Evolutionary conservation across 148 eudicot species (phyloP).

Genomic region (Suaeda aralocaspica): DNA sequence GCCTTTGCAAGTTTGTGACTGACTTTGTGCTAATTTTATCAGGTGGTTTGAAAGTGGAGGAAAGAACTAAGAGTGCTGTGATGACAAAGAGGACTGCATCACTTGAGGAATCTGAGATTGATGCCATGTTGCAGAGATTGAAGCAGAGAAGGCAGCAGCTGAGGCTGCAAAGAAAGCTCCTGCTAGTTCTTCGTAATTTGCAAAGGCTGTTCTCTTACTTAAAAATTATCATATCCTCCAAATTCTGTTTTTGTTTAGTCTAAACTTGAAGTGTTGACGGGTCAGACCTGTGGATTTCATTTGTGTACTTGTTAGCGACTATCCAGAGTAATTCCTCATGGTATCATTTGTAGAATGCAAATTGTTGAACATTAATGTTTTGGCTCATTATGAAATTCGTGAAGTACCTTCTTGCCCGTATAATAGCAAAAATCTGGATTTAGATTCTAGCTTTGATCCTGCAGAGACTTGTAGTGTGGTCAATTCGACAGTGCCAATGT

Average conservation of each 20-base stretch:
- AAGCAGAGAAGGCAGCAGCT: constrained; percentile 92
- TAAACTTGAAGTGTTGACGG: constrained; percentile 1
- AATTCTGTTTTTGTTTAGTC: constrained; percentile 1
- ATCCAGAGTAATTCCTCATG: not conserved
- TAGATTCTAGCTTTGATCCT: not conserved
- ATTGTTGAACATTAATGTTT: not conserved
- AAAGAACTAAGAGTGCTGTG: constrained; percentile 90
- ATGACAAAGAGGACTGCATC: constrained; percentile 89
- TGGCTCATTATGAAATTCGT: not conserved
- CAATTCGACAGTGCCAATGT: not conserved
- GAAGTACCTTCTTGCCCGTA: not conserved
- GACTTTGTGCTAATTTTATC: not conserved
- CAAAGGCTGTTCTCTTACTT: too few relatives aligned
- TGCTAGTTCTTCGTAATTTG: constrained; percentile 47
- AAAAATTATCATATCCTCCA: too few relatives aligned
- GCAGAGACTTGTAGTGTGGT: not conserved
- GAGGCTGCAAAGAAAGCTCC: constrained; percentile 83
- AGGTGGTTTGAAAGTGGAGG: constrained; percentile 99
- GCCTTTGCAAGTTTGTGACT: not conserved
- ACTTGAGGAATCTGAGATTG: constrained; percentile 95
- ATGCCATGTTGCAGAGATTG: constrained; percentile 90
- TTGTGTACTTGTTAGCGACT: not conserved
- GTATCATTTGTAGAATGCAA: not conserved
- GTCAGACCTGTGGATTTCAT: constrained; percentile 10
- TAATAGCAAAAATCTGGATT: not conserved